These are phyloP conservation scores for Kokia cookei DNA, from an alignment of 441 rosid species.

Conservation along the genomic window DNA sequence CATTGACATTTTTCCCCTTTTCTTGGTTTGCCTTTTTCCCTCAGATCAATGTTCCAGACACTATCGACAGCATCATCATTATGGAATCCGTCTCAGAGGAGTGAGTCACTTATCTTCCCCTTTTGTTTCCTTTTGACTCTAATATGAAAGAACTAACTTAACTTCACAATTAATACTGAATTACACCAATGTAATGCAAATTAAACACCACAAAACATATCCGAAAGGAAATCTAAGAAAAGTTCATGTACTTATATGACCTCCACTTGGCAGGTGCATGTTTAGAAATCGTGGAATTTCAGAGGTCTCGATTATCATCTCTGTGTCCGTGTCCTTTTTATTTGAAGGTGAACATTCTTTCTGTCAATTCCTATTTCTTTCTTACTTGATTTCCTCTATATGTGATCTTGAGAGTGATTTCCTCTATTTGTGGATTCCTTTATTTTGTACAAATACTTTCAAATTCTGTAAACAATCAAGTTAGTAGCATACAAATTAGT, in stretches of 20 bases:
- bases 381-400: slow-evolving; percentile 1
- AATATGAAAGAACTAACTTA: neutral
- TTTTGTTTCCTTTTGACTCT: neutral
- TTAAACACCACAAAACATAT: neutral
- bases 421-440: neutral
- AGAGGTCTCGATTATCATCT: slow-evolving; percentile 25
- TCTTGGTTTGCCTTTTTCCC: neutral
- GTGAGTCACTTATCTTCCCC: slow-evolving; percentile 11
- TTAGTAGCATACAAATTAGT: neutral
- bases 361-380: neutral
- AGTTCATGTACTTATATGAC: neutral
- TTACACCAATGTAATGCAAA: neutral
- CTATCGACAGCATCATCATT: slow-evolving; percentile 9
- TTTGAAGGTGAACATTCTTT: slow-evolving; percentile 43
- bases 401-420: neutral
- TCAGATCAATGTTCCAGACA: slow-evolving; percentile 26
- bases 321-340: slow-evolving; percentile 23
- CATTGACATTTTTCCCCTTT: neutral
- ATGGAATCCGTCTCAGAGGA: slow-evolving; percentile 28
- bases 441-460: neutral
- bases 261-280: slow-evolving; percentile 32
- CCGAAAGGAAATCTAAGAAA: neutral
- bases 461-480: neutral
- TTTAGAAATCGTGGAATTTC: slow-evolving; percentile 20
- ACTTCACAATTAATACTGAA: neutral